phyloP scores from a whole-genome alignment of 73 alveolate genomes.

The Breviolum minutum region DNA sequence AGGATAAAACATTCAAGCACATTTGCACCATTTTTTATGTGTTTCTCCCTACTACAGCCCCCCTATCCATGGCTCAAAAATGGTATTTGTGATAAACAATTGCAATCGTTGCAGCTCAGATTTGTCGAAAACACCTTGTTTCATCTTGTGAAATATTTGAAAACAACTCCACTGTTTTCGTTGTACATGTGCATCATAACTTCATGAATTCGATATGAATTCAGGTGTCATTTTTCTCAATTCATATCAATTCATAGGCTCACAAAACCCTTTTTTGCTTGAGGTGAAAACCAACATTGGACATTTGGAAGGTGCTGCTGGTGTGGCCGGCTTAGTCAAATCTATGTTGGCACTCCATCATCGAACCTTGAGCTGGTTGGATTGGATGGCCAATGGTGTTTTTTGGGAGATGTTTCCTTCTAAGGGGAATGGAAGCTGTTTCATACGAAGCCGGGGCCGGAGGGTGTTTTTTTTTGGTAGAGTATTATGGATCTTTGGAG shows the following conservation, averaged over 20 bases:
- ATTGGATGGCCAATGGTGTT: neutral
- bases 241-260: neutral
- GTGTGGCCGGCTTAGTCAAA: conserved; percentile 87
- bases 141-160: neutral
- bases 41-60: too few species aligned
- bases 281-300: conserved; percentile 90
- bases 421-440: neutral
- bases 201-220: neutral
- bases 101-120: too few species aligned
- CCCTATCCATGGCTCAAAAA: neutral
- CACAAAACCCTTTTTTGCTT: neutral
- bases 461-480: neutral
- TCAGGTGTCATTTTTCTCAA: neutral
- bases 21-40: too few species aligned
- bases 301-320: conserved; percentile 91
- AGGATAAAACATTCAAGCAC: too few species aligned
- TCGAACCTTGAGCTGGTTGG: neutral
- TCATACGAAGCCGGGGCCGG: neutral
- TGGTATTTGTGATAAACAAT: neutral
- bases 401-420: neutral
- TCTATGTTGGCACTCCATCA: conserved; percentile 62
- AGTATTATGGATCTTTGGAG: neutral
- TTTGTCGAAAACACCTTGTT: too few species aligned
- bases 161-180: neutral
- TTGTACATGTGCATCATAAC: neutral